Conservation (phyloP, 2,329 filamentous ascomycete genomes). For the Decorospora gaudefroyi region DNA sequence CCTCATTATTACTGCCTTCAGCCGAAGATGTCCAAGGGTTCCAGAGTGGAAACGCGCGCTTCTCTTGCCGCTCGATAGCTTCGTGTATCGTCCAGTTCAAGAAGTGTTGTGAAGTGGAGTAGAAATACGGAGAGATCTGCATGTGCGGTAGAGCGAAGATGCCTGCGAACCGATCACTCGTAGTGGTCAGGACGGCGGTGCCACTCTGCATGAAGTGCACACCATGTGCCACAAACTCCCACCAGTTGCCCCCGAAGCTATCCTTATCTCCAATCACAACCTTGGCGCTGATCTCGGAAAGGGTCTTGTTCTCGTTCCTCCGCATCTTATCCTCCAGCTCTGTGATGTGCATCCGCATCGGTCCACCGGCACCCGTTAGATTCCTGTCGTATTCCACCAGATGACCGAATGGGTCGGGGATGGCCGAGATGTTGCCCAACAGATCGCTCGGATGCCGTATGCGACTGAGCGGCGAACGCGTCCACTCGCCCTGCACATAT, state of each 20-base stretch:
- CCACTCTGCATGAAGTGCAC: slow-evolving; percentile 85
- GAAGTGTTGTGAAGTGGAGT: slow-evolving; percentile 56
- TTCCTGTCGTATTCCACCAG: slow-evolving; percentile 72
- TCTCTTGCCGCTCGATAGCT: slow-evolving; percentile 68
- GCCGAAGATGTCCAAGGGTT: slow-evolving; percentile 79
- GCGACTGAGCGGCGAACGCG: slow-evolving; percentile 58
- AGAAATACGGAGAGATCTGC: slow-evolving; percentile 62
- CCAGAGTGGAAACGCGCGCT: slow-evolving; percentile 56
- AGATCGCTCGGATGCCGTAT: slow-evolving; percentile 53
- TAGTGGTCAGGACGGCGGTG: slow-evolving; percentile 79
- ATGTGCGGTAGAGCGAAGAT: slow-evolving; percentile 89
- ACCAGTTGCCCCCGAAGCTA: slow-evolving; percentile 68
- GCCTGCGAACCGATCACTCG: slow-evolving; percentile 84
- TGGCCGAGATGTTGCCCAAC: slow-evolving; percentile 60
- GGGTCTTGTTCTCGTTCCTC: slow-evolving; percentile 48
- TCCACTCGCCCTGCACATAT: slow-evolving; percentile 75
- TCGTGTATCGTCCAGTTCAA: slow-evolving; percentile 73
- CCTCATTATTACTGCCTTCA: slow-evolving; percentile 59
- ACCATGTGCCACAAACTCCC: slow-evolving; percentile 80
- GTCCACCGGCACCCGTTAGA: slow-evolving; percentile 69
- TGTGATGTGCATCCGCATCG: slow-evolving; percentile 71
- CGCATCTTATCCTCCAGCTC: slow-evolving; percentile 53
- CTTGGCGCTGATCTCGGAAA: slow-evolving; percentile 70
- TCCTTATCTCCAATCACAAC: slow-evolving; percentile 73
- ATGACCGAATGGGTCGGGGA: slow-evolving; percentile 68